Percentiles rank a stretch among this genome's conserved stretches.
phyloP scores from a whole-genome alignment of 2,329 filamentous ascomycete species.

The Ophiostoma piceae region DNA sequence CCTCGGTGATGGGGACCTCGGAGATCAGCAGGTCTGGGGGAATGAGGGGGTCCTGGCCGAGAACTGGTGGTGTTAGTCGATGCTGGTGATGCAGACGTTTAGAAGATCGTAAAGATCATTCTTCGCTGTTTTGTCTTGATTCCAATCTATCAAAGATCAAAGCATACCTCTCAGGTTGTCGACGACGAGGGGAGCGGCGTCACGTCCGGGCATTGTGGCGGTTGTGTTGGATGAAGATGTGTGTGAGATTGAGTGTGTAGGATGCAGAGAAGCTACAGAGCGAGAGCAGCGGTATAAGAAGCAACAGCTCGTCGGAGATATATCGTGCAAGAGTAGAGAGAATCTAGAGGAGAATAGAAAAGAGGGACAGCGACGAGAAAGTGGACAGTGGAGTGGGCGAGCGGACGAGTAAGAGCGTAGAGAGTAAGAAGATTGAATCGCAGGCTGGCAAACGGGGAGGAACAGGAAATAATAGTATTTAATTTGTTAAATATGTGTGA shows the following conservation, averaged over 20 bases:
- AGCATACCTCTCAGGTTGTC: constrained; percentile 41
- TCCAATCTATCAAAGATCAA: background rate
- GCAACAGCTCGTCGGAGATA: background rate
- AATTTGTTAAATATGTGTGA: background rate
- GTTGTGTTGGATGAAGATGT: background rate
- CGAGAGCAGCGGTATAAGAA: constrained; percentile 8
- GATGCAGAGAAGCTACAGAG: background rate
- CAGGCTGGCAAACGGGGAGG: background rate
- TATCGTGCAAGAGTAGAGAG: background rate
- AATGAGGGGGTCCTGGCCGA: constrained; percentile 91
- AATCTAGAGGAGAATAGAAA: background rate
- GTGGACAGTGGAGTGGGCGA: background rate
- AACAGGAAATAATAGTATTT: constrained; percentile 2
- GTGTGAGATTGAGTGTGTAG: background rate
- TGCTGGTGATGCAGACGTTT: background rate
- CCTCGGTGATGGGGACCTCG: constrained; percentile 68
- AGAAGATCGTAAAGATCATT: background rate
- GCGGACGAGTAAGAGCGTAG: background rate
- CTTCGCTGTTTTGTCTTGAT: background rate
- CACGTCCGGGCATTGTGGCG: constrained; percentile 39
- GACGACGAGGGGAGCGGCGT: constrained; percentile 40
- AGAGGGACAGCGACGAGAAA: background rate
- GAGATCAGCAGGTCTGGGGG: constrained; percentile 79
- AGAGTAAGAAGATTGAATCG: constrained; percentile 11
- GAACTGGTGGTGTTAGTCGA: constrained; percentile 51